Evolutionary conservation across 441 rosid genomes (phyloP), one percentile per base, ranked within the genome.

Genomic region (Erysimum pusillum): DNA sequence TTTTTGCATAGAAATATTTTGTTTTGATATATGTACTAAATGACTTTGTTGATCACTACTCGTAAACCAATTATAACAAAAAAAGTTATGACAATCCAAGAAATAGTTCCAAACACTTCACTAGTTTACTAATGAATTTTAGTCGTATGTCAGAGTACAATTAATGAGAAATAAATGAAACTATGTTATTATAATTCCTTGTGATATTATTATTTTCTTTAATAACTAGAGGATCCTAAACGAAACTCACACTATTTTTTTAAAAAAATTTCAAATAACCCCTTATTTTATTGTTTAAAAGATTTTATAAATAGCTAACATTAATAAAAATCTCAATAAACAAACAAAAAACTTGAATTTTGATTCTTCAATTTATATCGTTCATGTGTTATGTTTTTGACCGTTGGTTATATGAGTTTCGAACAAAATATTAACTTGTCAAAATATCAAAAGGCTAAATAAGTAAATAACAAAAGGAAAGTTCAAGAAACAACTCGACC

Each of bases 401-500:
- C 67, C 39, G 51, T 73, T 61, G 49, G 18, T 53, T 12, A 35
- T 44, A 10, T 31, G 41, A 4, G 39, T 18, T 48, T 41, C 9
- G 34, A n/a, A n/a, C n/a, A n/a, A n/a, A n/a, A n/a, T n/a, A n/a
- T n/a, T n/a, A 63, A 56, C 14, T 25, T 25, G 13, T 36, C 7
- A 52, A 20, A 60, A 60, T 41, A 41, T 42, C 17, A 8, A 52
- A 69, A 51, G 74, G 74, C 42, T 72, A 49, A 32, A 77, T 6
- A 46, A 6, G 70, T 71, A 63, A 69, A 41, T n/a, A 14, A n/a
- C 8, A 8, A 18, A 49, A 61, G 39, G 52, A 66, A 59, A 38
- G 28, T 65, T 71, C 51, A n/a, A 5, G 77, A 77, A 71, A 66
- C 58, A 66, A 58, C 77, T 71, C 31, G 69, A 59, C 59, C 54